phyloP scores from a whole-genome alignment of 2,329 filamentous ascomycete species.

The Drechslerella dactyloides region DNA sequence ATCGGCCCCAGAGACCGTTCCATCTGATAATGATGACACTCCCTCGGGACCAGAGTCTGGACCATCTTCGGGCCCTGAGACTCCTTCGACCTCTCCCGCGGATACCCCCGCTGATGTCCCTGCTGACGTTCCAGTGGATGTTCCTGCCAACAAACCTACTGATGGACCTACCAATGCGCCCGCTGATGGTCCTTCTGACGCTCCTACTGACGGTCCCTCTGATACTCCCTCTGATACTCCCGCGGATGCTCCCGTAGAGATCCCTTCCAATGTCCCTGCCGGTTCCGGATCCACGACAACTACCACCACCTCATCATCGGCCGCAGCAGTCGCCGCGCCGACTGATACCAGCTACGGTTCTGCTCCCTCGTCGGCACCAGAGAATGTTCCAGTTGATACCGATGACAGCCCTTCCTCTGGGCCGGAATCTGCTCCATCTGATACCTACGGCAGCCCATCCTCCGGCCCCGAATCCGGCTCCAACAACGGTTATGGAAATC shows the following conservation, averaged over 20 bases:
- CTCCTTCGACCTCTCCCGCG: neutral
- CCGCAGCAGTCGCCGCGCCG: no score
- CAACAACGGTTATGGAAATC: no score
- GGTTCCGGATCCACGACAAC: no score
- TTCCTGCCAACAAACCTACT: no score
- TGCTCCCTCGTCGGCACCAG: constrained; percentile 4
- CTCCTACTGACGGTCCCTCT: no score
- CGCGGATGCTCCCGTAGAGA: no score
- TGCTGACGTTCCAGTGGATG: no score
- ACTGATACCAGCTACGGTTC: constrained; percentile 7
- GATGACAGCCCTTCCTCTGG: neutral
- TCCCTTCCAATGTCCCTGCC: no score
- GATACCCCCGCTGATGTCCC: neutral
- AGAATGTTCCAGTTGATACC: constrained; percentile 7
- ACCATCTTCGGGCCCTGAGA: neutral
- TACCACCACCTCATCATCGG: neutral
- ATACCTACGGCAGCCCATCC: neutral
- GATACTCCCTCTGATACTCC: no score
- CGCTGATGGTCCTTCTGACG: no score
- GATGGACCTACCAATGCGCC: no score
- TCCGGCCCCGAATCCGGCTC: neutral
- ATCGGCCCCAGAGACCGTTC: constrained; percentile 7
- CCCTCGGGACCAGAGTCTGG: neutral
- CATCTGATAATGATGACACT: constrained; percentile 5
- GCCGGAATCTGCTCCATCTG: no score